Evolutionary conservation across 1,284 basidiomycete genomes (phyloP), one percentile per base, ranked within the genome.

Genomic region (Cutaneotrichosporon spelunceum): DNA sequence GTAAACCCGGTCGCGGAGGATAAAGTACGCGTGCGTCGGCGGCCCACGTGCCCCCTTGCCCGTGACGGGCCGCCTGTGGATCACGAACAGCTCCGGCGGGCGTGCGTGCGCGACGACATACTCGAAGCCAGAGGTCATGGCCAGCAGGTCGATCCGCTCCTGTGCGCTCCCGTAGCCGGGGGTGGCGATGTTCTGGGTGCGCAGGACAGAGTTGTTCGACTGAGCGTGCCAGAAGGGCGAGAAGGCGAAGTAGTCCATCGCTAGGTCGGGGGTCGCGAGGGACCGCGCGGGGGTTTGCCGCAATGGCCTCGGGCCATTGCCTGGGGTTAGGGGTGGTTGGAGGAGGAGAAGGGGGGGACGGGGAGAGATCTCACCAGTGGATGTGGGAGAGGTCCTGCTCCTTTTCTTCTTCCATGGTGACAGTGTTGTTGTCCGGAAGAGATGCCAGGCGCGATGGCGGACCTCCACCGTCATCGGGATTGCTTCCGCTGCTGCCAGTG

Each of bases 191-290:
- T 70, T 52, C 53, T 78, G 76, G 0, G 72, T 74, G 6, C 76
- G 56, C 30, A 78, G 63, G 11, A 69, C 69, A 48, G 67, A 67
- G 62, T 78, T 78, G 56, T 78, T 78, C 26, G 72, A 75, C 36
- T 70, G 68, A 2, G 64, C 34, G 60, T 77, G 73, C 64, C 69
- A 78, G 66, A 78, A 78, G 4, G 76, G 76, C 14, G 75, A 77
- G 57, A 68, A 70, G 9, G 74, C 72, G 56, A 78, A 78, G 64
- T 77, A 78, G 64, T 78, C 76, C 68, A 78, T 68, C 33, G 73
- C 74, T 19, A 75, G 60, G 44, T 76, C 74, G 3, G 73, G 53
- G 8, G 61, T 75, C 4, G 74, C 73, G 9, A 76, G 66, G 10
- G 71, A 72, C 5, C 66, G 63, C 21, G 70, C 73, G 23, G 73